Percentiles rank a stretch among this genome's conserved stretches.
phyloP scores from a whole-genome alignment of 2,329 filamentous ascomycete genomes.

The Pestalotiopsis sp. region DNA sequence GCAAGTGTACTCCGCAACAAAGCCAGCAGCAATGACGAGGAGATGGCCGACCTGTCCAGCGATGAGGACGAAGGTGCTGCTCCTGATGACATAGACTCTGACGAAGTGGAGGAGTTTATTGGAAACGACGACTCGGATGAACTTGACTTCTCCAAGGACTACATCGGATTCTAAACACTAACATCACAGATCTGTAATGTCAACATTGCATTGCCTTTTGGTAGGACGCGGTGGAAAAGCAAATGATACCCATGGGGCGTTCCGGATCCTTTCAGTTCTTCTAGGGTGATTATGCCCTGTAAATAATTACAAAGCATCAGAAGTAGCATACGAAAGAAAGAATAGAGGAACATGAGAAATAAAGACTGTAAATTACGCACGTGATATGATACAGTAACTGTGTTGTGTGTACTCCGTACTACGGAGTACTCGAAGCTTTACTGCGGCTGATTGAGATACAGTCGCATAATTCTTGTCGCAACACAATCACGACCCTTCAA shows the following conservation, averaged over 20 bases:
- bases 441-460: too few species aligned
- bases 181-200: slow-evolving; percentile 19
- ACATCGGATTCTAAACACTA: slow-evolving; percentile 49
- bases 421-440: too few species aligned
- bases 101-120: slow-evolving; percentile 69
- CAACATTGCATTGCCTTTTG: slow-evolving; percentile 12
- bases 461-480: too few species aligned
- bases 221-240: neutral
- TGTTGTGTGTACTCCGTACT: too few species aligned
- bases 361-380: neutral
- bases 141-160: slow-evolving; percentile 61
- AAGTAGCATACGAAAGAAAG: neutral
- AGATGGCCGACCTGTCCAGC: slow-evolving; percentile 73
- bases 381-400: too few species aligned
- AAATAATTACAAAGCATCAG: neutral
- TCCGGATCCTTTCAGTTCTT: slow-evolving; percentile 1
- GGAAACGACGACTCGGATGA: slow-evolving; percentile 55
- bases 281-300: neutral
- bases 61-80: slow-evolving; percentile 71
- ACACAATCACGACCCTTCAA: too few species aligned
- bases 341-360: neutral
- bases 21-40: slow-evolving; percentile 47
- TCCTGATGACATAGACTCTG: slow-evolving; percentile 80
- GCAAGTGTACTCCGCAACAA: slow-evolving; percentile 77
- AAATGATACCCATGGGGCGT: slow-evolving; percentile 1